Evolutionary conservation across 768 basidiomycete genomes (phyloP).

Genomic region (Xerocomus spinulosus): DNA sequence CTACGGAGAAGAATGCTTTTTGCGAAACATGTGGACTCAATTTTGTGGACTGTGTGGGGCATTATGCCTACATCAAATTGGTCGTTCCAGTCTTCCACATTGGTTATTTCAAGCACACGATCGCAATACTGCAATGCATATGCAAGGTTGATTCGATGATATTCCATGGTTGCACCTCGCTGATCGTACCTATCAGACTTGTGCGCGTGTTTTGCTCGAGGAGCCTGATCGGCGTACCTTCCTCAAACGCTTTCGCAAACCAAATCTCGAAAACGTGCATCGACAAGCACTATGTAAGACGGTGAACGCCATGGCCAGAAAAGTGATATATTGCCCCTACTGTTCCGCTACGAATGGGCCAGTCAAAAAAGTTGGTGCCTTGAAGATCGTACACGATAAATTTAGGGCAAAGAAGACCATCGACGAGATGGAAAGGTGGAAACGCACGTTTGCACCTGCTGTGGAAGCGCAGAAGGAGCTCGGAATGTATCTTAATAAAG

Average conservation of each 20-base stretch:
- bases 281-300: conserved; percentile 77
- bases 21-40: conserved; percentile 95
- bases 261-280: conserved; percentile 89
- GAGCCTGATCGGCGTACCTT: conserved; percentile 80
- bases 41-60: conserved; percentile 93
- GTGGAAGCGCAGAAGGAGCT: conserved; percentile 86
- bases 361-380: conserved; percentile 91
- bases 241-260: conserved; percentile 86
- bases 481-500: conserved; percentile 77
- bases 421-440: conserved; percentile 85
- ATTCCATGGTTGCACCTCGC: neutral
- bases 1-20: conserved; percentile 85
- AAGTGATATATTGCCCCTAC: conserved; percentile 88
- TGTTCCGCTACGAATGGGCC: conserved; percentile 92
- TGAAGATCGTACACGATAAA: conserved; percentile 98
- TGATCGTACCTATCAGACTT: conserved; percentile 51
- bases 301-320: conserved; percentile 82
- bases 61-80: conserved; percentile 98
- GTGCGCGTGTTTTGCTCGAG: conserved; percentile 85
- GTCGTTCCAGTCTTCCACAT: conserved; percentile 97
- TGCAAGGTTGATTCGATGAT: conserved; percentile 66
- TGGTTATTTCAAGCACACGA: conserved; percentile 95
- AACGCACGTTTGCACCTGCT: conserved; percentile 74
- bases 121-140: conserved; percentile 89
- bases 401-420: conserved; percentile 91